phyloP scores from a whole-genome alignment of 2,329 filamentous ascomycete species.

The Lachnellula suecica region DNA sequence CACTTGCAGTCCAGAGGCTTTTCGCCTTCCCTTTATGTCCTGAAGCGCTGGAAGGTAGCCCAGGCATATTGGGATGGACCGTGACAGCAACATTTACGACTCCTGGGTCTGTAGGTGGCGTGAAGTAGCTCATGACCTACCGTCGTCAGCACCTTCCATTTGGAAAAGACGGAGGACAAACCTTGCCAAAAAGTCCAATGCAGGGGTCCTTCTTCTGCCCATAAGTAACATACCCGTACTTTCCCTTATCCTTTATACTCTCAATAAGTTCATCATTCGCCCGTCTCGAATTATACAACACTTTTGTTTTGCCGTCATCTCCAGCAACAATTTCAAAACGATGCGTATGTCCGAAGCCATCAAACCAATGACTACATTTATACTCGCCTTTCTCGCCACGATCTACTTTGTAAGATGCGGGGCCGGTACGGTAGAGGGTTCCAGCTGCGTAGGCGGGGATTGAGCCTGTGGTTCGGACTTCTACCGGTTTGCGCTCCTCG shows the following conservation, averaged over 20 bases:
- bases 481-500: slow-evolving; percentile 47
- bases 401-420: slow-evolving; percentile 42
- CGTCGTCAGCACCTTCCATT: neutral
- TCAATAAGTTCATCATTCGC: slow-evolving; percentile 65
- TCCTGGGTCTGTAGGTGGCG: neutral
- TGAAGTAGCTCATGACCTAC: slow-evolving; percentile 49
- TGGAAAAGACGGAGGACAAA: slow-evolving; percentile 27
- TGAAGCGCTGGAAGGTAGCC: neutral
- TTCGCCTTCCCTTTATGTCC: neutral
- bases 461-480: slow-evolving; percentile 59
- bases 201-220: slow-evolving; percentile 74
- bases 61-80: neutral
- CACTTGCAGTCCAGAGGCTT: neutral
- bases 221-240: slow-evolving; percentile 59
- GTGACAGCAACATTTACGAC: slow-evolving; percentile 5
- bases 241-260: slow-evolving; percentile 58
- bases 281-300: slow-evolving; percentile 70
- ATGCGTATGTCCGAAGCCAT: slow-evolving; percentile 71
- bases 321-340: slow-evolving; percentile 65
- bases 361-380: slow-evolving; percentile 41
- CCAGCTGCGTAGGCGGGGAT: slow-evolving; percentile 75
- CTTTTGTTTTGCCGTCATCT: slow-evolving; percentile 39
- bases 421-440: slow-evolving; percentile 72
- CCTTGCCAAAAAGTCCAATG: slow-evolving; percentile 69
- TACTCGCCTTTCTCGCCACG: neutral